These are phyloP conservation scores for Leccinum subtestaceum DNA, from an alignment of 768 basidiomycete genomes.

Conservation along the genomic window DNA sequence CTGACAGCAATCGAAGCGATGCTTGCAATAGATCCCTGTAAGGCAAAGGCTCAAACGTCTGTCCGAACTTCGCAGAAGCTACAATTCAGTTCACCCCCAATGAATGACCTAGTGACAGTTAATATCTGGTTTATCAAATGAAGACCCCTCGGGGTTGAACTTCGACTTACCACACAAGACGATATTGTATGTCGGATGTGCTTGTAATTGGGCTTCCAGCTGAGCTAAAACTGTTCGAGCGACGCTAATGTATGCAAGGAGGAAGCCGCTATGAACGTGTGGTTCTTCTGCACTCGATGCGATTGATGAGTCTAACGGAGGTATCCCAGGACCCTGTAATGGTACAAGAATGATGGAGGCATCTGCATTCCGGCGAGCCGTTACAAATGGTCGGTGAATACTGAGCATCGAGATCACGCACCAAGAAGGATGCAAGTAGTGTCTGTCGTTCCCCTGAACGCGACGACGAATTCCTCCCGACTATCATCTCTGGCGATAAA, in stretches of 20 bases:
- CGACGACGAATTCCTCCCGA: constrained; percentile 39
- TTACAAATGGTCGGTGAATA: neutral
- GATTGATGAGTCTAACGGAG: constrained; percentile 6
- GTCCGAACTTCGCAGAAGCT: neutral
- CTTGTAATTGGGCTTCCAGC: constrained; percentile 31
- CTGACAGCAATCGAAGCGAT: constrained; percentile 36
- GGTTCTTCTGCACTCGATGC: constrained; percentile 11
- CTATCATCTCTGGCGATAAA: constrained; percentile 45
- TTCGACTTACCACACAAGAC: constrained; percentile 31
- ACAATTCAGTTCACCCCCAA: constrained; percentile 31
- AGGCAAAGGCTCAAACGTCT: constrained; percentile 5
- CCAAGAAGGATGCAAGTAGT: constrained; percentile 17
- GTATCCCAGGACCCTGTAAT: constrained; percentile 27
- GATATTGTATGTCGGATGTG: constrained; percentile 34
- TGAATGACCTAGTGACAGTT: constrained; percentile 36
- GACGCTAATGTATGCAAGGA: constrained; percentile 36
- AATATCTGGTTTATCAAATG: constrained; percentile 1
- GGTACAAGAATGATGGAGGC: constrained; percentile 18
- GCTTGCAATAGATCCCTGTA: constrained; percentile 38
- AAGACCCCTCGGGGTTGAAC: neutral
- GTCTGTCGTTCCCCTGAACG: constrained; percentile 40
- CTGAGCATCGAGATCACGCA: neutral
- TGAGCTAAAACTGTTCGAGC: constrained; percentile 27
- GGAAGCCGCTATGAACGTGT: constrained; percentile 37
- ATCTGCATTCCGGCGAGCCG: constrained; percentile 13